Percentiles rank a stretch among this genome's conserved stretches.
phyloP scores from a whole-genome alignment of 192 early-diverging fungal genomes.

The Spinellus fusiger region DNA sequence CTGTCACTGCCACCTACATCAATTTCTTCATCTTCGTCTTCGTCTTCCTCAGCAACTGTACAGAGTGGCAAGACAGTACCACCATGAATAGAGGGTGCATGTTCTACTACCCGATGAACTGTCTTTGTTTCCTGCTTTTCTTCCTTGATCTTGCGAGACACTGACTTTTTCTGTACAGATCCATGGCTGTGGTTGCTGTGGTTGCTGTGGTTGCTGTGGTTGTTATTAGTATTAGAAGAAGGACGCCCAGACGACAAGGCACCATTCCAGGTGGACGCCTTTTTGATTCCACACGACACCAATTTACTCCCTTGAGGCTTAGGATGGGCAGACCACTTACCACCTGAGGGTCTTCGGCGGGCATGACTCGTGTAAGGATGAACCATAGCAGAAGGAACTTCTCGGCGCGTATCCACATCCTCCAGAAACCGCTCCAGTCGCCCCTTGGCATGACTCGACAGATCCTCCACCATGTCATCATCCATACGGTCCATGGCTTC shows the following conservation, averaged over 20 bases:
- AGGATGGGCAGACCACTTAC: background rate
- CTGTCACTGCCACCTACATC: slow-evolving; percentile 50
- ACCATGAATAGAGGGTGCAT: background rate
- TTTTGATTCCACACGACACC: background rate
- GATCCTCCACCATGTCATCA: background rate
- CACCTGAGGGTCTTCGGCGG: background rate
- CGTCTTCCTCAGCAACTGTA: slow-evolving; percentile 21
- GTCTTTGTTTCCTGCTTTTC: background rate
- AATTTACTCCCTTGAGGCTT: background rate
- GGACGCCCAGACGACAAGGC: background rate
- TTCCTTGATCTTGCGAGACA: background rate
- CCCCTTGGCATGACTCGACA: background rate
- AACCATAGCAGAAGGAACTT: slow-evolving; percentile 17
- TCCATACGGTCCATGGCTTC: background rate
- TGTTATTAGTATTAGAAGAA: too few species aligned
- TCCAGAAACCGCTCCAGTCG: background rate
- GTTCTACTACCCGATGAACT: background rate
- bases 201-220: too few species aligned
- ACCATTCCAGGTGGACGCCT: background rate
- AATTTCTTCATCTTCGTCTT: slow-evolving; percentile 49
- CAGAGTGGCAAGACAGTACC: background rate
- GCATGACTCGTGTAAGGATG: background rate
- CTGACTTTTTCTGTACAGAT: background rate
- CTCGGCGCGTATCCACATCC: background rate
- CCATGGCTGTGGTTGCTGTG: too few species aligned